A percentile compares a stretch with the other conserved stretches of the same genome.
Conservation (phyloP, 176 grass and related monocot genomes). For the Canna indica region DNA sequence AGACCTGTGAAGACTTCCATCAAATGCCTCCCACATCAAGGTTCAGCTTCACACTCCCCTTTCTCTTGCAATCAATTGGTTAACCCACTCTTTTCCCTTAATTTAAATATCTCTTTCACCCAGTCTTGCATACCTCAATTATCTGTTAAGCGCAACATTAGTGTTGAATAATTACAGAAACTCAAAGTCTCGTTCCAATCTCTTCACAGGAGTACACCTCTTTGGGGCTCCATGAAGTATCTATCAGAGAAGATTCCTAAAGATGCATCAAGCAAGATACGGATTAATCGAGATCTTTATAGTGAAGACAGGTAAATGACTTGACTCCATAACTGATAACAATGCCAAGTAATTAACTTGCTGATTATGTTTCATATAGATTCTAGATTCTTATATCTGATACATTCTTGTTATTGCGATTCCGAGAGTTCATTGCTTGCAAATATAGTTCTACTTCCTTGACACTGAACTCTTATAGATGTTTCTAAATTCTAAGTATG, state of each 20-base stretch:
- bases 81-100: no score
- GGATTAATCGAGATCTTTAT: constrained; percentile 86
- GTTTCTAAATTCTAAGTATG: no score
- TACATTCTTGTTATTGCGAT: no score
- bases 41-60: constrained; percentile 6
- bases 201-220: constrained; percentile 59
- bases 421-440: no score
- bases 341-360: no score
- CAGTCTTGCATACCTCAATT: constrained; percentile 18
- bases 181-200: constrained; percentile 1
- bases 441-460: no score
- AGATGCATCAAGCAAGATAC: constrained; percentile 81
- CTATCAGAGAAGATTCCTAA: constrained; percentile 87
- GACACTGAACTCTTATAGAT: no score
- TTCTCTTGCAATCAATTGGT: neutral
- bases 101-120: neutral
- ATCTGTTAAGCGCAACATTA: no score
- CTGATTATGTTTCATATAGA: neutral
- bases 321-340: neutral
- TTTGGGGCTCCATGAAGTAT: constrained; percentile 81
- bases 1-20: constrained; percentile 59
- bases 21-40: constrained; percentile 66
- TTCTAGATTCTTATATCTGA: neutral
- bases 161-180: no score
- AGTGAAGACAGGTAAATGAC: constrained; percentile 63